Evolutionary conservation across 2,329 filamentous ascomycete species (phyloP), one percentile per base, ranked within the genome.

Genomic region (Claviceps sp.): DNA sequence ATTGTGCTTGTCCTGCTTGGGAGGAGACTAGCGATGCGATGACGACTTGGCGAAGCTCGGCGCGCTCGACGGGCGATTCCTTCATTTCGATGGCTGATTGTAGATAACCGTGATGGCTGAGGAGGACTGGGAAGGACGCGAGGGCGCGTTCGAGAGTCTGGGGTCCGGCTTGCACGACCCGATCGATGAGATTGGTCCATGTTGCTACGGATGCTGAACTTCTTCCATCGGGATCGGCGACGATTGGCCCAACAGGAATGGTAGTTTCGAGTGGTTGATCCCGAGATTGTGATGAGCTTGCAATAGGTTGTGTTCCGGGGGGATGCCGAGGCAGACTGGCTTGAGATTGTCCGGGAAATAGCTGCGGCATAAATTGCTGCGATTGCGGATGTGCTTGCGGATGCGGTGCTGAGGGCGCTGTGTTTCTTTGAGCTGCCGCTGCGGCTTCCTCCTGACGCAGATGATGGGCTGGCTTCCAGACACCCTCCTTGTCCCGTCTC

Each of bases 401-500:
- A 13, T 51, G 48, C 8, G 43, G 45, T 5, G 47, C 26, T 5
- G 51, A 41, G 14, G 30, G 40, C 5, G 54, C 42, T 54, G 57
- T 59, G 4, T 62, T 60, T 38, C 64, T 60, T 38, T 66, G 66
- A 14, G 79, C 79, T 16, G 76, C 72, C 1, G 70, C 66, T 0
- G 79, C 76, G 2, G 82, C 84, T 54, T 87, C 83, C 62, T 87
- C 84, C 63, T 94, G 88, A 41, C 82, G 77, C 9, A 95, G 73
- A 45, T 80, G 79, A 57, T 91, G 87, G 37, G 82, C 81, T 51
- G 84, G 81, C 58, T 83, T 83, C 90, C 93, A 97, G 26, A 86
- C 79, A 2, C 90, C 90, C 58, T 93, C 83, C 57, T 82, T 79
- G 57, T 94, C 86, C 55, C 88, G 84, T 59, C 87, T 85, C 93